These are phyloP conservation scores for Aspergillus proliferans DNA, from an alignment of 2,329 filamentous ascomycete genomes.

Conservation along the genomic window DNA sequence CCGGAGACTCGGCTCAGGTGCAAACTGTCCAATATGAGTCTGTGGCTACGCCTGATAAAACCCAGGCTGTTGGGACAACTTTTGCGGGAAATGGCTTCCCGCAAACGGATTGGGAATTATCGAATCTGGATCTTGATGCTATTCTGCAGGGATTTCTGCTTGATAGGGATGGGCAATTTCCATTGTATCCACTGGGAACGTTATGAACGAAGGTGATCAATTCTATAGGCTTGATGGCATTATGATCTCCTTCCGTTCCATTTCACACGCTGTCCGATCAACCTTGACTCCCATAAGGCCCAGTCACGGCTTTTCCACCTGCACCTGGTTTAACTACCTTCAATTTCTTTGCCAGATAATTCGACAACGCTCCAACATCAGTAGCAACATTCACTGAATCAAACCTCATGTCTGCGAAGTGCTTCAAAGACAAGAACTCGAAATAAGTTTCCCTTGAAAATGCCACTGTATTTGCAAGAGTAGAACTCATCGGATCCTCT, in stretches of 20 bases:
- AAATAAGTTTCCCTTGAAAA: too few relatives aligned
- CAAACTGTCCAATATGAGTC: neutral
- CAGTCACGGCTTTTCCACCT: neutral
- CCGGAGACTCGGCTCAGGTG: neutral
- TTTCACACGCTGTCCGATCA: neutral
- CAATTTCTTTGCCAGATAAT: constrained; percentile 2
- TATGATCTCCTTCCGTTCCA: neutral
- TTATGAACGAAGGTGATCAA: constrained; percentile 2
- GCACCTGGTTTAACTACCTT: neutral
- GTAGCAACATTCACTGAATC: neutral
- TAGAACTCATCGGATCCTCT: too few relatives aligned
- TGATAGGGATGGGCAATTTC: constrained; percentile 16
- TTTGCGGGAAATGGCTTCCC: constrained; percentile 6
- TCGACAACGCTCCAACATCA: constrained; percentile 1
- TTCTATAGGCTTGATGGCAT: neutral
- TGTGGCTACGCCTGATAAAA: neutral
- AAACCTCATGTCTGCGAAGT: constrained; percentile 2
- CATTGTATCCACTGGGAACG: constrained; percentile 14
- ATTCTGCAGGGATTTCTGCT: constrained; percentile 22
- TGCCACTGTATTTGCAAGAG: too few relatives aligned
- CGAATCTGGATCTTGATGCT: constrained; percentile 21
- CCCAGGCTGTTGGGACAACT: constrained; percentile 1
- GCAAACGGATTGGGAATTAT: constrained; percentile 13
- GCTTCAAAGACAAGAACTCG: neutral
- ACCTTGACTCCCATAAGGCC: neutral